Base-by-base conservation (phyloP, 176 grass and related monocot species). In the Oryza longistaminata region DNA sequence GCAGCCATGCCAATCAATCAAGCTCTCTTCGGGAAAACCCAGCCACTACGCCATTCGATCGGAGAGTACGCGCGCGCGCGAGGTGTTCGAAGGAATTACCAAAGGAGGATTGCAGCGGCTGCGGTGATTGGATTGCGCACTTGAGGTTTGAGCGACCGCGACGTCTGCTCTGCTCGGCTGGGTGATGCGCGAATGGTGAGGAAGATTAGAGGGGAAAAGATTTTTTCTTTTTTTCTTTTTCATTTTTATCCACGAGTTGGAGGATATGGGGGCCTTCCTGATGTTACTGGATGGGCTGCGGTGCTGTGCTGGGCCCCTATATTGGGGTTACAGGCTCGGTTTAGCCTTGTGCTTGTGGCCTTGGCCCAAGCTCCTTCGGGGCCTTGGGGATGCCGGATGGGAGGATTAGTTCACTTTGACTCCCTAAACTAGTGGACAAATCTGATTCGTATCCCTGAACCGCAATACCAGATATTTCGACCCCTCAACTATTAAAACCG, bases 31-130 rank as follows among this genome's bases (percentile, higher is more conserved):
- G 1, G 3, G 15, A 1, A 24, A 4, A 5, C 58, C 25, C 19
- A 17, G 61, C 31, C 70, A 37, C 17, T 75, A 25, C 67, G 25
- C 35, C 90, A 73, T 85, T 82, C 60, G 89, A 64, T 78, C 68
- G 44, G 68, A 62, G 7, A 24, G 70, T 37, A 76, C 40, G 52
- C 11, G 71, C 9, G 77, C 70, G 11, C 65, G 11, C 64, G 76
- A 22, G 76, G 77, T 81, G 71, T 81, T 87, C 79, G 84, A 74
- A 5, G 79, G 74, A 87, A 90, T 87, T 61, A 13, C 84, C 29
- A 44, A 67, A 55, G 62, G 60, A 39, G 22, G n/a, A 34, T 29
- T 29, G 21, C 40, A 22, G 6, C 74, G 65, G 16, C 7, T 53
- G 43, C 61, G 73, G n/a, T 78, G 34, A 43, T 58, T 58, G 49